These are phyloP conservation scores for Aciculosporium take DNA, from an alignment of 2,329 filamentous ascomycete species.

Conservation along the genomic window DNA sequence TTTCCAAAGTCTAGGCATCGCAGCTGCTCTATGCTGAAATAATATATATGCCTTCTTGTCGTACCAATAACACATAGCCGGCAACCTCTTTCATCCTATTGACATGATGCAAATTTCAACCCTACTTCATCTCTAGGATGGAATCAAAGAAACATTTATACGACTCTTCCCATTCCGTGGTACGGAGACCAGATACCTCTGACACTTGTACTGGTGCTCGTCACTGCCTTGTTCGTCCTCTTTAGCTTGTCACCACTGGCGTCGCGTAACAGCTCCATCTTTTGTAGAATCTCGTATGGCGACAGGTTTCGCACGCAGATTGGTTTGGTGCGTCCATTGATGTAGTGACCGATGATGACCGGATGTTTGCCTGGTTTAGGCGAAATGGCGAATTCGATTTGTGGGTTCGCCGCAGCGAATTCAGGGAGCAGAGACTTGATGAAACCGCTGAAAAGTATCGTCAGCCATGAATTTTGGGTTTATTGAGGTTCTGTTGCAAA, in stretches of 20 bases:
- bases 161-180: conserved; percentile 43
- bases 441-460: conserved; percentile 48
- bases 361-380: conserved; percentile 85
- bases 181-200: conserved; percentile 59
- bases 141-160: conserved; percentile 21
- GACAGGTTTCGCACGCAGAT: conserved; percentile 83
- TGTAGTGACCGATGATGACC: conserved; percentile 76
- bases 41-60: conserved; percentile 9
- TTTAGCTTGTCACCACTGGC: conserved; percentile 62
- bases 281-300: conserved; percentile 64
- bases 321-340: conserved; percentile 76
- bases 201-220: conserved; percentile 50
- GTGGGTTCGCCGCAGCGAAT: conserved; percentile 71
- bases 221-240: conserved; percentile 48
- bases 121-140: neutral
- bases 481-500: neutral
- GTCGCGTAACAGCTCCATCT: conserved; percentile 59
- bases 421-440: conserved; percentile 59
- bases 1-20: conserved; percentile 9
- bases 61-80: conserved; percentile 17
- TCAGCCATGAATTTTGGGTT: conserved; percentile 2
- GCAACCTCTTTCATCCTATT: neutral
- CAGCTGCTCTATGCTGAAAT: conserved; percentile 15
- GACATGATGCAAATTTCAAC: conserved; percentile 2
- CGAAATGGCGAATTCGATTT: conserved; percentile 83